Evolutionary conservation across 257 asterid species (phyloP), one percentile per base, ranked within the genome.

Genomic region (Nicotiana tabacum): DNA sequence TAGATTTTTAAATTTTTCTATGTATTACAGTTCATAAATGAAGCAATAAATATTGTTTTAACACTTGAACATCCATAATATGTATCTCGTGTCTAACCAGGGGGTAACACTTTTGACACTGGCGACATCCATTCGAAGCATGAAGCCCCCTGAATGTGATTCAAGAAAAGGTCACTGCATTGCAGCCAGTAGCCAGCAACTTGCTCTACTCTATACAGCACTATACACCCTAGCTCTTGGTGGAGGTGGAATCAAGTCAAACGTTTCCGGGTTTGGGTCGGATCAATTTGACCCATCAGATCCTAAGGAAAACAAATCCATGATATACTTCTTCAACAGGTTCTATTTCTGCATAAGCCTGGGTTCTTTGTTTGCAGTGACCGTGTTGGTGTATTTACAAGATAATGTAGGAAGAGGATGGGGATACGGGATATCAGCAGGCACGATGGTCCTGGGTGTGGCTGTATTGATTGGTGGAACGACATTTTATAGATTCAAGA

Each of bases 391-490:
- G 21, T 95, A 95, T 83, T 83, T 95, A 29, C 98, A 93, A 80
- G 98, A 92, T 80, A 90, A 95, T 78, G 96, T 95, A 12, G 97
- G 98, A 37, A 87, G 98, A 81, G 98, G 97, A 3, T 90, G 89
- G 84, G 98, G 98, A 4, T 95, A 93, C 46, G 98, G 98, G 15
- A 91, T 94, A 29, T 93, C 98, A 2, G 97, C 95, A 0, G 97
- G 89, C 4, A 93, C 98, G 0, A 94, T 93, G 97, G 69, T 89
- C 3, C 78, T 92, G 2, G 97, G 94, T 0, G 91, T 94, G 0
- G 85, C 43, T 6, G 77, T 94, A 0, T 80, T 94, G 81, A 82
- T 93, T 4, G 80, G 83, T 29, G 98, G 98, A 66, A 92, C 93
- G 2, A 4, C 51, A 1, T 67, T 89, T 69, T 95, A 95, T 81